Evolutionary conservation across 2,329 filamentous ascomycete species (phyloP).

Genomic region (Apiospora malaysiana): DNA sequence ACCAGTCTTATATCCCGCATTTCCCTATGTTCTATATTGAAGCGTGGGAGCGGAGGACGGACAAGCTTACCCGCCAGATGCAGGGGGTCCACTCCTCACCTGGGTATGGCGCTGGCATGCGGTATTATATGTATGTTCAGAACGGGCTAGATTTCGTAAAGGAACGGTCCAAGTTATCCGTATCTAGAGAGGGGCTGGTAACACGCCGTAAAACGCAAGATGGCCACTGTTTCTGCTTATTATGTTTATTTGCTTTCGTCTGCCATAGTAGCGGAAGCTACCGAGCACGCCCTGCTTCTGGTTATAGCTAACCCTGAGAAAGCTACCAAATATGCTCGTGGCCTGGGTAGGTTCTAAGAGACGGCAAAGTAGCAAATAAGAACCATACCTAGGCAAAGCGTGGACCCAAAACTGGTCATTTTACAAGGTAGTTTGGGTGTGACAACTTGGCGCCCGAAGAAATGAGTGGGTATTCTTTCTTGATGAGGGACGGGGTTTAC

Average conservation of each 20-base stretch:
- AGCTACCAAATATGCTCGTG: too few species aligned
- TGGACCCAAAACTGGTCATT: not conserved
- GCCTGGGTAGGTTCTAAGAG: not conserved
- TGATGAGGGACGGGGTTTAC: not conserved
- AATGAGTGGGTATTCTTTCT: not conserved
- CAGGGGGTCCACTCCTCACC: not conserved
- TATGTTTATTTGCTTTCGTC: not conserved
- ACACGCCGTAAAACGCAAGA: not conserved
- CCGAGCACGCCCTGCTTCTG: too few species aligned
- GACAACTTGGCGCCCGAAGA: not conserved
- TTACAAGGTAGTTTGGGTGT: not conserved
- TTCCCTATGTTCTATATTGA: not conserved
- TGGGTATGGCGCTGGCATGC: not conserved
- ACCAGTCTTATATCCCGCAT: slow-evolving; percentile 4
- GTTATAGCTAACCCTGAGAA: too few species aligned
- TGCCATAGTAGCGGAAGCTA: not conserved
- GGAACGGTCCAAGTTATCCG: not conserved
- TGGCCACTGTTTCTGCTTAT: not conserved
- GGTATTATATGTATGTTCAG: not conserved
- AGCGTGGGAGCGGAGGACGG: not conserved
- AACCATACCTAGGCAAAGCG: not conserved
- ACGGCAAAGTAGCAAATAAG: not conserved
- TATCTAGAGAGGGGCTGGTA: not conserved
- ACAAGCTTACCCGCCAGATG: not conserved
- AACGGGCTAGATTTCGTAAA: not conserved